Evolutionary conservation across 2,329 filamentous ascomycete genomes (phyloP), one percentile per base, ranked within the genome.

Genomic region (Dactylonectria estremocensis): DNA sequence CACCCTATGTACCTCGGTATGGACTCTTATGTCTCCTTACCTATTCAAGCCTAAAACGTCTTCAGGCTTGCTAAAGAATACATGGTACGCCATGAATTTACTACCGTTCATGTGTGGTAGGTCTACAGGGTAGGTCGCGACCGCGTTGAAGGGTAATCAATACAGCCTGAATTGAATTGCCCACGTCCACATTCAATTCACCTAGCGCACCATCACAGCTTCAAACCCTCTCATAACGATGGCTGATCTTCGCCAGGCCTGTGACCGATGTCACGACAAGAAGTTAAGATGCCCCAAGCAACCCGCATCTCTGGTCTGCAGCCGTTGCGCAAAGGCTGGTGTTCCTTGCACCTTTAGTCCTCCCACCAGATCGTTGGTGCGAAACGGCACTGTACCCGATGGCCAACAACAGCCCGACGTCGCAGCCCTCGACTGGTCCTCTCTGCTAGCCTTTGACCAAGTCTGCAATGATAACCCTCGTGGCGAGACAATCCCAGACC

Each of bases 191-290:
- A 43, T 43, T 14, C 37, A 33, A 28, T 24, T 49, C 43, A 55
- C 28, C 49, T 10, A 52, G 9, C 28, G 11, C 10, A 45, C n/a
- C 16, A 2, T 33, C 40, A 35, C 40, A 46, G 28, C 48, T 37
- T 20, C 18, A 22, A 58, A 11, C 22, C 18, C n/a, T 4, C 3
- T 16, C 18, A 33, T 22, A 46, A 61, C 31, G 5, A 77, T 76
- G 68, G 40, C 72, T 52, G 72, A 77, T 14, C 76, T 76, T 18
- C 75, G 81, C 16, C 74, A 78, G 33, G 80, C 82, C 14, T 85
- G 82, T 66, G 82, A 84, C 72, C 77, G 84, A 46, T 86, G 85
- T 46, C 84, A 86, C 66, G 77, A 79, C 18, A 85, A 87, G 45
- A 86, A 86, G 72, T 76, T 86, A 13, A 79, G 80, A 73, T 87